Conservation (phyloP, 495 filamentous ascomycete genomes). For the Talaromyces proteolyticus region DNA sequence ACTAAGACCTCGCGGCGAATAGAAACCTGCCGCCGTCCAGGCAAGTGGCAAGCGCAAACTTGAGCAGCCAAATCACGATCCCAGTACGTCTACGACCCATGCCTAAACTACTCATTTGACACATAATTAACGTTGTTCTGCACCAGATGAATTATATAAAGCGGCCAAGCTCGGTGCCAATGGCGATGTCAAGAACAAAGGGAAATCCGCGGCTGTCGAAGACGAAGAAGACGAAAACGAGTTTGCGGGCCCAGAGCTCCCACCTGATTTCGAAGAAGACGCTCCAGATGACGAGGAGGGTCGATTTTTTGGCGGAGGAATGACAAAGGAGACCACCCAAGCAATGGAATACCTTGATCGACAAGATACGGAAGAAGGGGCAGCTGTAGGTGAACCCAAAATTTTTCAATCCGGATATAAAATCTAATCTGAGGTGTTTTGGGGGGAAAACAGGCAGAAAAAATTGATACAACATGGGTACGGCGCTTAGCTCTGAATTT, state of each 20-base stretch:
- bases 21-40: constrained; percentile 37
- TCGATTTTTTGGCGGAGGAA: constrained; percentile 90
- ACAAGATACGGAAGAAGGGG: constrained; percentile 49
- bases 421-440: constrained; percentile 7
- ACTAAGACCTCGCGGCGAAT: not conserved
- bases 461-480: constrained; percentile 80
- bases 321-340: constrained; percentile 71
- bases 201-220: constrained; percentile 50
- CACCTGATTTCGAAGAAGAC: constrained; percentile 56
- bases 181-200: constrained; percentile 56
- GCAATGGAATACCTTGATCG: constrained; percentile 88
- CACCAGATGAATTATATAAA: constrained; percentile 73
- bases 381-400: constrained; percentile 23
- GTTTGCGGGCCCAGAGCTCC: constrained; percentile 62
- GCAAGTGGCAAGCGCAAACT: constrained; percentile 68
- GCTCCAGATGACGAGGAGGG: constrained; percentile 81
- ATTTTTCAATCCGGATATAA: too few relatives aligned
- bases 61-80: constrained; percentile 59
- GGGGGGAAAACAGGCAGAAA: constrained; percentile 49
- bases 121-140: not conserved
- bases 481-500: constrained; percentile 77
- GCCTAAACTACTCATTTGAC: not conserved
- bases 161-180: constrained; percentile 64
- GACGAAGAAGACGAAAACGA: constrained; percentile 61
- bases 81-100: constrained; percentile 46